Evolutionary conservation across 169 alveolate species (phyloP).

Genomic region (Eimeria necatrix): DNA sequence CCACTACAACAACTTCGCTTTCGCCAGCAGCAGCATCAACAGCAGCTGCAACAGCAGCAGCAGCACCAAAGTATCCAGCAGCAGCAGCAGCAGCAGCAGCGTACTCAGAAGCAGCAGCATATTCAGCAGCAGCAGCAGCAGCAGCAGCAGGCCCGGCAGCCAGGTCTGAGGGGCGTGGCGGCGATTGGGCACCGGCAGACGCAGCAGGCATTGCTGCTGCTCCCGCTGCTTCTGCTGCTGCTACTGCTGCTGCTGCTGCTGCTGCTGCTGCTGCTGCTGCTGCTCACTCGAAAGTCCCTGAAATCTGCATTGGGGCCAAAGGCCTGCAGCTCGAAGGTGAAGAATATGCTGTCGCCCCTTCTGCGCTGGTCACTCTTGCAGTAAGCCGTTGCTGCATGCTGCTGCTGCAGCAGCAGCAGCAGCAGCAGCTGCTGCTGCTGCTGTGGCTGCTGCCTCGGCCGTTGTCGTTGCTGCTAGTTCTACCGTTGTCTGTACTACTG

Average conservation of each 20-base stretch:
- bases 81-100: no score
- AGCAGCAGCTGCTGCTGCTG: neutral
- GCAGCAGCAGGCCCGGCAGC: neutral
- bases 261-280: slow-evolving; percentile 24
- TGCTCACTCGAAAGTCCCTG: neutral
- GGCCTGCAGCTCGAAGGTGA: neutral
- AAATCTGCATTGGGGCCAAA: neutral
- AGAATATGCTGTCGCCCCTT: neutral
- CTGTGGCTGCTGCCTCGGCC: neutral
- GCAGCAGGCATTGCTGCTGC: neutral
- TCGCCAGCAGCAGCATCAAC: no score
- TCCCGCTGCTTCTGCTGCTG: slow-evolving; percentile 49
- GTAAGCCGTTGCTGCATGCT: slow-evolving; percentile 22
- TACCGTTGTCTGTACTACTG: neutral
- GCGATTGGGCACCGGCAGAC: no score
- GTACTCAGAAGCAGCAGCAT: neutral
- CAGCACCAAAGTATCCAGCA: no score
- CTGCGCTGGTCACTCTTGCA: neutral
- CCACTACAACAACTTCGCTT: no score
- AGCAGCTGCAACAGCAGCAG: no score
- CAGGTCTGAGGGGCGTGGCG: no score
- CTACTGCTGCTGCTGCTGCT: slow-evolving; percentile 7
- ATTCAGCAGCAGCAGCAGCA: neutral
- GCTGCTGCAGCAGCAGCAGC: neutral
- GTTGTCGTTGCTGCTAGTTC: slow-evolving; percentile 49